phyloP scores from a whole-genome alignment of 306 rosid species.

The Begonia loranthoides region DNA sequence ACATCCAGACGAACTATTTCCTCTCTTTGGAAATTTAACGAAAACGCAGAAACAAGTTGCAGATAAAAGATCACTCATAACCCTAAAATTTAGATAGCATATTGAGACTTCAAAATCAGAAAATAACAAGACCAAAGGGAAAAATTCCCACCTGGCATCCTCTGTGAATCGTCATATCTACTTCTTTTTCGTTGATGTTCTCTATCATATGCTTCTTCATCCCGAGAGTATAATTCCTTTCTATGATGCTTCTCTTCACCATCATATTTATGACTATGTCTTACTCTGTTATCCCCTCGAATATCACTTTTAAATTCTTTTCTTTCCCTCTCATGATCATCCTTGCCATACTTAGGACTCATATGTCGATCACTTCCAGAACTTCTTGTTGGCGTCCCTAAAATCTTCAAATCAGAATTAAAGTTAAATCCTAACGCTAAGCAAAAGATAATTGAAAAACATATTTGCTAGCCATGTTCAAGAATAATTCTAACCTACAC shows the following conservation, averaged over 20 bases:
- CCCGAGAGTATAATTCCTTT: conserved; percentile 46
- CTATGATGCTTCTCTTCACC: conserved; percentile 37
- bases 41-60: no score
- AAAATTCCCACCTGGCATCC: conserved; percentile 54
- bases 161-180: conserved; percentile 64
- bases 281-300: conserved; percentile 32
- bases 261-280: conserved; percentile 23
- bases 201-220: conserved; percentile 41
- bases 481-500: not conserved
- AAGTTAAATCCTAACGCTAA: not conserved
- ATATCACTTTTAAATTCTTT: conserved; percentile 34
- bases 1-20: no score
- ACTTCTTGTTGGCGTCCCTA: conserved; percentile 27
- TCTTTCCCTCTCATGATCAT: conserved; percentile 38
- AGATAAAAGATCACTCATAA: no score
- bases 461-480: not conserved
- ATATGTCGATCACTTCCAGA: conserved; percentile 15
- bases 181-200: conserved; percentile 36
- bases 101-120: no score
- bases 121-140: conserved; percentile 6
- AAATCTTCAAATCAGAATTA: conserved; percentile 32
- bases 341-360: conserved; percentile 38
- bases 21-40: no score
- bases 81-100: no score
- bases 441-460: not conserved